Percentiles rank a stretch among this genome's conserved stretches.
phyloP scores from a whole-genome alignment of 345 rosid genomes.

The Hypericum perforatum region DNA sequence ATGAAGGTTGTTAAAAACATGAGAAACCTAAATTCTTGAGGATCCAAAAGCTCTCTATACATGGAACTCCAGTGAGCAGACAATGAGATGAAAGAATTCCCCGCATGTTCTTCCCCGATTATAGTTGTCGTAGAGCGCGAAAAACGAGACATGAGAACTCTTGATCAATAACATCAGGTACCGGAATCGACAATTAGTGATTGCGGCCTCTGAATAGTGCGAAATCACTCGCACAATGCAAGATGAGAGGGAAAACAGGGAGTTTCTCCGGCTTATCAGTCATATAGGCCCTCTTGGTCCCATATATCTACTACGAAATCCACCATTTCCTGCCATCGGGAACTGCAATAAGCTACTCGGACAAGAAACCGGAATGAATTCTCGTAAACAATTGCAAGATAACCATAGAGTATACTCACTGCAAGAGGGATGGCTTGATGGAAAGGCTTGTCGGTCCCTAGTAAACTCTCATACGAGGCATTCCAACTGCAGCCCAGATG shows the following conservation, averaged over 20 bases:
- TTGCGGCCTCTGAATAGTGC: neutral
- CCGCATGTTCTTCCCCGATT: no score
- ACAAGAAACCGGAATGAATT: no score
- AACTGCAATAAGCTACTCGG: no score
- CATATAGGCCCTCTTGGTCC: constrained; percentile 49
- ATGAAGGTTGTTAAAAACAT: no score
- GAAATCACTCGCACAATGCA: neutral
- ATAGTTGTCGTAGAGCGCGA: no score
- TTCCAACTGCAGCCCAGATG: neutral
- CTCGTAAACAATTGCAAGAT: no score
- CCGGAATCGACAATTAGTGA: neutral
- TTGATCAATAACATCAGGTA: no score
- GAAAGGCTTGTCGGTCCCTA: constrained; percentile 37
- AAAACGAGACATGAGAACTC: no score
- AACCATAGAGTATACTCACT: constrained; percentile 24
- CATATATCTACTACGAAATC: constrained; percentile 46
- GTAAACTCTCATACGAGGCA: constrained; percentile 50
- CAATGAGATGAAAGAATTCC: no score
- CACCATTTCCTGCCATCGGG: constrained; percentile 39
- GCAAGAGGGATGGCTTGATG: constrained; percentile 43
- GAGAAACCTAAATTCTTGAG: no score
- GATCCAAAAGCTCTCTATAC: no score
- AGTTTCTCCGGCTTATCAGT: constrained; percentile 12
- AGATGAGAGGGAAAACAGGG: neutral
- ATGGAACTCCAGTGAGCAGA: no score